phyloP scores from a whole-genome alignment of 2,329 filamentous ascomycete species.

The Scortechinia acanthostroma region DNA sequence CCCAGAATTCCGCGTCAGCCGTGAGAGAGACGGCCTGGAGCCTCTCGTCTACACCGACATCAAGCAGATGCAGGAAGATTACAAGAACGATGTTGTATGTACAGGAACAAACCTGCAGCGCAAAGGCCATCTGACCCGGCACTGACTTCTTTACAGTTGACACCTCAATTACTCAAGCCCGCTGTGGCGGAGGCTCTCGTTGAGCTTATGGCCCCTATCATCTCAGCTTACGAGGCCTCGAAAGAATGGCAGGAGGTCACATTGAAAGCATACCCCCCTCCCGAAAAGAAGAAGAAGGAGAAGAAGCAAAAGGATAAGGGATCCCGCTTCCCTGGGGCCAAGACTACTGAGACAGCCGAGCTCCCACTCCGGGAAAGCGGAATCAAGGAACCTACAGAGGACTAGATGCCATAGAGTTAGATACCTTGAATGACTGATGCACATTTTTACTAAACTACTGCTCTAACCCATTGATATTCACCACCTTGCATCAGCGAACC shows the following conservation, averaged over 20 bases:
- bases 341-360: no score
- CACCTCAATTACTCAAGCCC: slow-evolving; percentile 82
- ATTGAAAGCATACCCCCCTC: slow-evolving; percentile 74
- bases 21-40: not conserved
- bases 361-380: no score
- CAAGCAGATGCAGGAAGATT: not conserved
- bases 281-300: slow-evolving; percentile 68
- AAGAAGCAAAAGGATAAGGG: slow-evolving; percentile 76
- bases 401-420: no score
- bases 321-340: slow-evolving; percentile 45
- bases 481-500: no score
- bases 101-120: slow-evolving; percentile 7
- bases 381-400: no score
- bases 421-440: no score
- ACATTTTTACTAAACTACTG: no score
- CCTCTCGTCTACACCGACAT: not conserved
- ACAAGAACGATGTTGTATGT: not conserved
- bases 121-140: slow-evolving; percentile 6
- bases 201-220: slow-evolving; percentile 71
- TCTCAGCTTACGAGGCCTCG: slow-evolving; percentile 61
- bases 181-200: slow-evolving; percentile 70
- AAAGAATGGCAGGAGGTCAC: slow-evolving; percentile 76
- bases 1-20: not conserved
- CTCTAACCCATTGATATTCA: no score
- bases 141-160: slow-evolving; percentile 40